These are phyloP conservation scores for Omphalea diandra DNA, from an alignment of 441 rosid species.

Conservation along the genomic window DNA sequence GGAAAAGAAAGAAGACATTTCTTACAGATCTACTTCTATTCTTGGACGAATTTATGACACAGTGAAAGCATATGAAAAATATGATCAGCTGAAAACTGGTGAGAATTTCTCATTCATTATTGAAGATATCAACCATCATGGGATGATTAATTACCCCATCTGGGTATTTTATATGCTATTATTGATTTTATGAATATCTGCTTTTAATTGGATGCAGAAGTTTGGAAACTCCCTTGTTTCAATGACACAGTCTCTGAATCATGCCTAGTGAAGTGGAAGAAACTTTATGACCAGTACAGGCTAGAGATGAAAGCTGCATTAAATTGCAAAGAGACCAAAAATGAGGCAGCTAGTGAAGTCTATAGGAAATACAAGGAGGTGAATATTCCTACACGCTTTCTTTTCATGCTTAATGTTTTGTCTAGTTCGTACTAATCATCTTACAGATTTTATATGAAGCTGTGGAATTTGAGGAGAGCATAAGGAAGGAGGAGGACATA, in stretches of 20 bases:
- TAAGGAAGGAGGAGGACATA: slow-evolving; percentile 43
- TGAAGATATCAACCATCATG: background rate
- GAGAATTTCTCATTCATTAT: slow-evolving; percentile 5
- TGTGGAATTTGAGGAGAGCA: slow-evolving; percentile 42
- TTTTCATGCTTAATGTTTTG: background rate
- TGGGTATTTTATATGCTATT: no score
- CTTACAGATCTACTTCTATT: slow-evolving; percentile 57
- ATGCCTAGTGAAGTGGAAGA: slow-evolving; percentile 35
- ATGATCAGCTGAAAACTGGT: slow-evolving; percentile 35
- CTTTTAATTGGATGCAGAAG: slow-evolving; percentile 28
- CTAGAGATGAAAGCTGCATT: slow-evolving; percentile 41
- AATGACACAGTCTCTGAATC: slow-evolving; percentile 25
- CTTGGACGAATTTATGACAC: slow-evolving; percentile 63
- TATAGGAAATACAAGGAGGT: slow-evolving; percentile 14
- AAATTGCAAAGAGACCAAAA: background rate
- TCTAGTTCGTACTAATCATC: background rate
- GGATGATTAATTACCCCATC: background rate
- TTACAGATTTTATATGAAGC: slow-evolving; percentile 53
- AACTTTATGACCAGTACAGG: slow-evolving; percentile 40
- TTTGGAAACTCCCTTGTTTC: slow-evolving; percentile 53
- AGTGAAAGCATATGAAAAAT: slow-evolving; percentile 34
- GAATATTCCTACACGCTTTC: background rate
- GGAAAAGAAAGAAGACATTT: slow-evolving; percentile 34
- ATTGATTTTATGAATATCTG: background rate
- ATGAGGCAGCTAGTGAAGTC: slow-evolving; percentile 9